Evolutionary conservation across 192 early-diverging fungal genomes (phyloP), one percentile per base, ranked within the genome.

Genomic region (Radiomyces spectabilis): DNA sequence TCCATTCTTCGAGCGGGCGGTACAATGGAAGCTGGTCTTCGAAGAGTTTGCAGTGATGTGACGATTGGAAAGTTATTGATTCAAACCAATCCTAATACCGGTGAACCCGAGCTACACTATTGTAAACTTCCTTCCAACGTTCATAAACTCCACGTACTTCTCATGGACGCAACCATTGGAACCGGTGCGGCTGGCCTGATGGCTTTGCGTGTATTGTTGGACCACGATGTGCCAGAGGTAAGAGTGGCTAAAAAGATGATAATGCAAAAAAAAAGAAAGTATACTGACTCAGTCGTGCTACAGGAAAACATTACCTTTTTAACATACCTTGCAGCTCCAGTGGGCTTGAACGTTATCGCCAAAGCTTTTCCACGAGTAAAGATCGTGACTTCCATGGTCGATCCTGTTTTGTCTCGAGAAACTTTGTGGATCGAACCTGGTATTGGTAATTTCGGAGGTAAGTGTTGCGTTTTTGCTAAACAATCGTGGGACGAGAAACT

Each of bases 171-270:
- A n/a, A 86, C 87, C 33, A 79, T 93, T 12, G 87, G 87, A 3
- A 94, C 91, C 7, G 95, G 95, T 29, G 93, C 93, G 4, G 89
- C 90, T 5, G 93, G 91, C 3, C 58, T 98, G 74, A 98, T 98
- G 95, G 93, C 95, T 13, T 88, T 98, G 34, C 82, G 92, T 32
- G 90, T 95, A 29, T 74, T 95, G 48, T 63, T 92, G 5, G 95
- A 98, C 70, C 92, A 98, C 54, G 82, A 86, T 53, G 86, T 95
- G 3, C 83, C 80, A 0, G 88, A 93, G 64, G 68, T 71, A 42
- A 30, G 37, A 39, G 24, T 39, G 24, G 15, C 13, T n/a, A 16
- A 24, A 48, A 24, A 9, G n/a, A n/a, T 3, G 25, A n/a, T 8
- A 42, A 42, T 19, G 5, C 19, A 42, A 5, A n/a, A n/a, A 42